Evolutionary conservation across 1,284 basidiomycete genomes (phyloP), one percentile per base, ranked within the genome.

Genomic region (Pterula multifida): DNA sequence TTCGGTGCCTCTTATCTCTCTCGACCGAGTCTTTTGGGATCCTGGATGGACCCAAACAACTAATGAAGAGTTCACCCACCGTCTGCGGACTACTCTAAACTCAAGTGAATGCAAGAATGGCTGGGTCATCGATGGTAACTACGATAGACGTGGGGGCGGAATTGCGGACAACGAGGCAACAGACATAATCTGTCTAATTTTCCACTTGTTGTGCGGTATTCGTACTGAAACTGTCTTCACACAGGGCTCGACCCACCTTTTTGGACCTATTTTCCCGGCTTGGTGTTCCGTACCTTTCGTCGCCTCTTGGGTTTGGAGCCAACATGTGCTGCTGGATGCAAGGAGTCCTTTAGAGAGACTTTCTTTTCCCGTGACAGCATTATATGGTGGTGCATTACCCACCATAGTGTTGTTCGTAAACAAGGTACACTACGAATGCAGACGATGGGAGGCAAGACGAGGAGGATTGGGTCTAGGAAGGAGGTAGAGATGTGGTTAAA

Each of bases 171-270:
- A 70, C 3, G 57, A 60, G 32, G 67, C 71, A 3, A 81, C 79
- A 12, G 79, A 83, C 59, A 60, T 80, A 9, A 72, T 83, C 23
- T 82, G 81, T 83, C n/a, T 55, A 55, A 75, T 65, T 17, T 12
- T 24, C 12, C 24, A 21, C 50, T 35, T 28, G 48, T 32, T 22
- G 36, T 1, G 26, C 22, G 2, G 39, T 36, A 22, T 19, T 28
- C 35, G 24, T 4, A 47, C 50, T 4, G n/a, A 49, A 46, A 17
- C 13, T 32, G n/a, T n/a, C n/a, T n/a, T n/a, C n/a, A n/a, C n/a
- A 46, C 52, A 82, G 79, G 79, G 81, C 65, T 83, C 21, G 78
- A 82, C 57, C 78, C 79, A 15, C 81, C 81, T 6, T 64, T 83
- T 44, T 23, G 63, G 4, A 61, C 75, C 15, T 82, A 80, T 62